Evolutionary conservation across 2,329 filamentous ascomycete species (phyloP), one percentile per base, ranked within the genome.

Genomic region (Hortaea werneckii): DNA sequence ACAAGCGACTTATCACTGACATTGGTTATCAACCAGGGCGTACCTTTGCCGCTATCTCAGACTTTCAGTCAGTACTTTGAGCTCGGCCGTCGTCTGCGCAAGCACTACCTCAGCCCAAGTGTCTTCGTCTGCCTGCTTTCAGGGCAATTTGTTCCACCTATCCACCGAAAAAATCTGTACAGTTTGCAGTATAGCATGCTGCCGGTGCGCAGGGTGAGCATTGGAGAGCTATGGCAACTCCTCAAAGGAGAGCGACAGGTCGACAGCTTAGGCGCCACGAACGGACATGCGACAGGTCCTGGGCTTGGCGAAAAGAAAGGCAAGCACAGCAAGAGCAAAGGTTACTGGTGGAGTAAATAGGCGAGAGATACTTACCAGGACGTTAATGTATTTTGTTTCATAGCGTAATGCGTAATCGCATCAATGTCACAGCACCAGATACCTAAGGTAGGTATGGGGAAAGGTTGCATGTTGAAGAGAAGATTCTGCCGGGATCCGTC

Each of bases 11-110:
- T 7, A 40, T n/a, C 8, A 10, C 11, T n/a, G 20, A 13, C 28
- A 46, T 13, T 48, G 2, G 2, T 35, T 10, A 35, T 42, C n/a
- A 29, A 13, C 29, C 55, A 92, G 82, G 90, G 90, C 3, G 85
- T 95, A 5, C 90, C 92, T 2, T 78, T 98, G 5, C 82, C 86
- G 3, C 85, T 96, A 54, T 78, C 82, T n/a, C 86, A 85, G 58
- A 96, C 96, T 80, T 96, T 98, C 66, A 80, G 94, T 50, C 89
- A 96, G 60, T 98, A 98, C 68, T 95, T 94, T 61, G 88, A 95
- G 64, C 87, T 98, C 58, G 88, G 85, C 28, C 80, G 86, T 52
- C 87, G 92, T 41, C 87, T 98, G 51, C 83, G 87, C 47, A 95
- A 94, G 64, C 92, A 98, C 68, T 98, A 98, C 64, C 75, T 96